Percentiles rank a stretch among this genome's conserved stretches.
Evolutionary conservation across 1,284 basidiomycete genomes (phyloP).

Genomic region (Boletus smithii): DNA sequence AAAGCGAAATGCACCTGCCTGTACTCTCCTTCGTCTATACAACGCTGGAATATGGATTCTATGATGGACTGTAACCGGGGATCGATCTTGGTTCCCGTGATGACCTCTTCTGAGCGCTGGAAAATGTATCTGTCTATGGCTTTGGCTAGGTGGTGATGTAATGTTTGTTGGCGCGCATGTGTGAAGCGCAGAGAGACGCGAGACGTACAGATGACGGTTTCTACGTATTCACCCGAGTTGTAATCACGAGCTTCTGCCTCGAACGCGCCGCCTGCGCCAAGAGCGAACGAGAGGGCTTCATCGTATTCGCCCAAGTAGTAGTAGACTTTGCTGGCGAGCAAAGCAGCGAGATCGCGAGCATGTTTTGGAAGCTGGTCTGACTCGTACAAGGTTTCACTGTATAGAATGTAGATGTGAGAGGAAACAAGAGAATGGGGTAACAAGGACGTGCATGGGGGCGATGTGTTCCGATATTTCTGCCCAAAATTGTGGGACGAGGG

Average conservation of each 20-base stretch:
- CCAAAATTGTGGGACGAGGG: slow-evolving; percentile 92
- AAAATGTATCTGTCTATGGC: slow-evolving; percentile 90
- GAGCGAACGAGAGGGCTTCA: slow-evolving; percentile 89
- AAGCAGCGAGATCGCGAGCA: slow-evolving; percentile 76
- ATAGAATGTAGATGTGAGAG: slow-evolving; percentile 14
- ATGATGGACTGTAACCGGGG: slow-evolving; percentile 77
- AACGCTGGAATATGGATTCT: slow-evolving; percentile 81
- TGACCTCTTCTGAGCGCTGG: slow-evolving; percentile 49
- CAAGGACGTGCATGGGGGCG: slow-evolving; percentile 70
- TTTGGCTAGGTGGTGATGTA: slow-evolving; percentile 66
- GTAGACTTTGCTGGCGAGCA: slow-evolving; percentile 93
- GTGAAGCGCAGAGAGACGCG: neutral
- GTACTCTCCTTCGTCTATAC: slow-evolving; percentile 82
- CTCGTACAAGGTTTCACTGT: slow-evolving; percentile 88
- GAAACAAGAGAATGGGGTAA: slow-evolving; percentile 9
- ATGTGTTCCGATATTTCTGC: slow-evolving; percentile 96
- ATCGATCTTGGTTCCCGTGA: slow-evolving; percentile 62
- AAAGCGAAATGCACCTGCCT: slow-evolving; percentile 65
- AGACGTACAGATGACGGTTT: slow-evolving; percentile 86
- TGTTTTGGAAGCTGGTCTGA: slow-evolving; percentile 68
- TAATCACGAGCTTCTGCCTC: slow-evolving; percentile 63
- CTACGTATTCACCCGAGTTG: slow-evolving; percentile 82
- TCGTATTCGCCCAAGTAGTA: slow-evolving; percentile 93
- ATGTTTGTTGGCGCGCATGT: slow-evolving; percentile 6
- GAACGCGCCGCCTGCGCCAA: slow-evolving; percentile 86